Evolutionary conservation across 768 basidiomycete genomes (phyloP), one percentile per base, ranked within the genome.

Genomic region (Termitomyces sp.): DNA sequence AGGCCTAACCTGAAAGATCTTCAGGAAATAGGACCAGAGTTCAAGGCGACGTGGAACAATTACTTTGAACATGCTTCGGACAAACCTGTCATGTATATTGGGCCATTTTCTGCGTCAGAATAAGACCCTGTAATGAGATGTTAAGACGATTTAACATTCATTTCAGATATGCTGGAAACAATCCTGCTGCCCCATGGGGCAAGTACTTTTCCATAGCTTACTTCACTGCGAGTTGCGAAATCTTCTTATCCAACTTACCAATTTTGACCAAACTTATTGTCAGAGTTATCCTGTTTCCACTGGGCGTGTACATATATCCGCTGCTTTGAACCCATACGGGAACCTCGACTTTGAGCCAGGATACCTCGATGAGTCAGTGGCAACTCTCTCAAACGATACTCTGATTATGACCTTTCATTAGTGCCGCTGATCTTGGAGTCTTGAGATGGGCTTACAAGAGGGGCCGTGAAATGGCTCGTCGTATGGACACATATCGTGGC

Each of bases 391-490:
- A 23, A 18, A 43, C 18, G 20, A 7, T 23, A n/a, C 2, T 12
- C 18, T 48, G 36, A 52, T 53, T 22, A 35, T 36, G 3, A 53
- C 5, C 18, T 18, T 49, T 12, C 36, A 9, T 52, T 39, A 78
- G 76, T 13, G 65, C 69, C 3, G 71, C 71, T 10, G 81, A 83
- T 59, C 20, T 86, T 6, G 73, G 64, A 0, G 66, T 76, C 20
- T 57, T 85, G 42, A 70, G 70, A 50, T 80, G 80, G 74, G 71
- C 63, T 0, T 87, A 85, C 65, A 88, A 87, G 58, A 75, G 74
- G 50, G 51, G 63, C 3, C 74, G 84, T 1, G 85, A 88, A 67
- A 57, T 82, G 10, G 69, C 72, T 3, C 76, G 86, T 33, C 79
- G 85, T 15, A 82, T 84, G 77, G 61, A 70, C 5, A 46, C 59